Base-by-base conservation (phyloP, 2,329 filamentous ascomycete genomes). In the Phialophora chinensis region DNA sequence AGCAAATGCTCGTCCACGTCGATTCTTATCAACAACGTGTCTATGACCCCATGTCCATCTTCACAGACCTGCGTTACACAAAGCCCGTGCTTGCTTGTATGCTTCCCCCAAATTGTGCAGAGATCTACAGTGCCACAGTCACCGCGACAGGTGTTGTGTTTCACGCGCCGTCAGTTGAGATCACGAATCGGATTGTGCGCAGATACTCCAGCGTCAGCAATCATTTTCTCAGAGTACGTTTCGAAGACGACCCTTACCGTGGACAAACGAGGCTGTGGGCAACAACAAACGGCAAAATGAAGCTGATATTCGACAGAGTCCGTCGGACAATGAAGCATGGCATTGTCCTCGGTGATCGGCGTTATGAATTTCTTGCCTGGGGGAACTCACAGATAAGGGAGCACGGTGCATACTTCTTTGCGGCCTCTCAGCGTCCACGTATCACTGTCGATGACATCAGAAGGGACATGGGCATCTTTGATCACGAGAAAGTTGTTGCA, bases 371-470 rank as follows among this genome's bases (percentile, higher is more conserved):
- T 70, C 86, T 99, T 29, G 95, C 94, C 0, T 97, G 93, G 79
- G 94, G 95, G 0, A 98, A 95, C 77, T 97, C 95, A 0, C 95
- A 99, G 73, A 91, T 99, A 66, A 87, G 94, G 60, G 93, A 98
- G 74, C 89, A 94, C 72, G 91, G 93, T 0, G 93, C 92, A 0
- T 98, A 95, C 75, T 97, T 99, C 78, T 98, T 98, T 76, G 90
- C 91, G 4, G 54, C 70, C 23, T 65, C 63, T 20, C 86, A 91
- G 0, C 88, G 87, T 0, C 81, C 86, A 0, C 82, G 87, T 62
- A 75, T 91, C 7, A 90, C 87, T 1, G 92, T 92, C 61, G 85
- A 90, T 20, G 84, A 89, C 58, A 97, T 99, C 65, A 90, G 94
- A 4, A 77, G 83, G 35, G 93, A 91, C 87, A 96, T 98, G 90